Base-by-base conservation (phyloP, 495 filamentous ascomycete species). In the Hypomontagnella monticulosa region DNA sequence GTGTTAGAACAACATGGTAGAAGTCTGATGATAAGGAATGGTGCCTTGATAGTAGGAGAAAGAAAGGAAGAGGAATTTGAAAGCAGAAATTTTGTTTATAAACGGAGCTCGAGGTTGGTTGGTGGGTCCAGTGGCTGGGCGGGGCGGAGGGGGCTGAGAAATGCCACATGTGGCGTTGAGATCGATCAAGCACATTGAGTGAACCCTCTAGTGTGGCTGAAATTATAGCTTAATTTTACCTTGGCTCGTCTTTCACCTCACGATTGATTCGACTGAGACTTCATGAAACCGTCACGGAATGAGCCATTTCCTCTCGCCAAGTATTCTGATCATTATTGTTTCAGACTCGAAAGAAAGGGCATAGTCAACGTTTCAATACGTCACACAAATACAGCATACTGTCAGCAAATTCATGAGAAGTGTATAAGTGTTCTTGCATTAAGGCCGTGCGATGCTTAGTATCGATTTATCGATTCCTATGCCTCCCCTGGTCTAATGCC, bases 1-100 rank as follows among this genome's bases (percentile, higher is more conserved):
- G 16, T 38, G 9, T 38, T 10, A 38, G 10, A 38, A 38, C 36
- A 61, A 62, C 36, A 32, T 33, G 12, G 41, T 19, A 19, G 69
- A 66, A 76, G 75, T 71, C 74, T 81, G 80, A 79, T 78, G 81
- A 83, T 83, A 83, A 83, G 81, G 81, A 81, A 73, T 79, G 59
- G 76, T 81, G 81, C 81, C 80, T 74, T 74, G 71, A 60, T 67
- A 54, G n/a, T 1, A 59, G 2, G 32, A 50, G 49, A 30, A 43
- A 19, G 34, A 23, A 41, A n/a, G n/a, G 41, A 57, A 40, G 23
- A 14, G 19, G 49, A 16, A 9, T 43, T 36, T 12, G 30, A 10
- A 20, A 16, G 1, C 3, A 16, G 46, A 55, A 49, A 34, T 6
- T 41, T 42, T 27, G 23, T 27, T 27, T 27, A 27, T 27, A 27